Percentiles rank a stretch among this genome's conserved stretches.
These are phyloP conservation scores for Torrubiella hemipterigena DNA, from an alignment of 2,329 filamentous ascomycete species.

Conservation along the genomic window DNA sequence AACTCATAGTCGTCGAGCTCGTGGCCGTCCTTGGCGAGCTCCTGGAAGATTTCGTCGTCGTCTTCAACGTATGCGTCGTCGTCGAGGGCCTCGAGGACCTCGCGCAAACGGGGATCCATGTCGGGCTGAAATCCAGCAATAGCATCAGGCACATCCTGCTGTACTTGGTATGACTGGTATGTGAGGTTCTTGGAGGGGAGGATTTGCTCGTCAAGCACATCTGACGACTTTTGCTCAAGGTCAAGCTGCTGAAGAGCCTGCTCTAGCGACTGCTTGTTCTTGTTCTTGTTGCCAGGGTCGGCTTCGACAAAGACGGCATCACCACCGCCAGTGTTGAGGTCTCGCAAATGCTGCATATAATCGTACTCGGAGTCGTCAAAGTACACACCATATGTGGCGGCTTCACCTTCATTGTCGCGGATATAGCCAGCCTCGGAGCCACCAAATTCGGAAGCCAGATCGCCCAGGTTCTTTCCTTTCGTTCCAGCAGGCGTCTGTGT, in stretches of 20 bases:
- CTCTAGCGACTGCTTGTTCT: constrained; percentile 64
- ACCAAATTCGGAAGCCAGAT: constrained; percentile 67
- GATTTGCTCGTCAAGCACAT: constrained; percentile 60
- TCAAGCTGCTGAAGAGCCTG: constrained; percentile 62
- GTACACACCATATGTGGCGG: constrained; percentile 85
- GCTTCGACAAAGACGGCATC: constrained; percentile 76
- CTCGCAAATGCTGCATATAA: constrained; percentile 98
- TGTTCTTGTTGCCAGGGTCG: constrained; percentile 47
- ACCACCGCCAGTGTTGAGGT: constrained; percentile 63
- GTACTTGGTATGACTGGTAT: constrained; percentile 73
- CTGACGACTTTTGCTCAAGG: constrained; percentile 38
- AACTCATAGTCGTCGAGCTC: constrained; percentile 76
- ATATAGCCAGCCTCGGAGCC: constrained; percentile 51
- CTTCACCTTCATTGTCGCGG: constrained; percentile 87
- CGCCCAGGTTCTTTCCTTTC: constrained; percentile 55
- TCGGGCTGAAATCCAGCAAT: constrained; percentile 93
- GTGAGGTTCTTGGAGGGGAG: constrained; percentile 70
- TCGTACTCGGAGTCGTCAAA: constrained; percentile 94
- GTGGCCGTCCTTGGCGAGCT: constrained; percentile 54
- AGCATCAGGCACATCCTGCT: constrained; percentile 84
- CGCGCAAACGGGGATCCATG: constrained; percentile 87
- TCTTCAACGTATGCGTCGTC: constrained; percentile 89
- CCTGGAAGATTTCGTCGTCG: constrained; percentile 74
- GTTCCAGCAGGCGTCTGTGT: constrained; percentile 29
- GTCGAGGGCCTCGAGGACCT: constrained; percentile 85